These are phyloP conservation scores for Elongisporangium anandrum DNA, from an alignment of 352 stramenopile genomes.

Conservation along the genomic window DNA sequence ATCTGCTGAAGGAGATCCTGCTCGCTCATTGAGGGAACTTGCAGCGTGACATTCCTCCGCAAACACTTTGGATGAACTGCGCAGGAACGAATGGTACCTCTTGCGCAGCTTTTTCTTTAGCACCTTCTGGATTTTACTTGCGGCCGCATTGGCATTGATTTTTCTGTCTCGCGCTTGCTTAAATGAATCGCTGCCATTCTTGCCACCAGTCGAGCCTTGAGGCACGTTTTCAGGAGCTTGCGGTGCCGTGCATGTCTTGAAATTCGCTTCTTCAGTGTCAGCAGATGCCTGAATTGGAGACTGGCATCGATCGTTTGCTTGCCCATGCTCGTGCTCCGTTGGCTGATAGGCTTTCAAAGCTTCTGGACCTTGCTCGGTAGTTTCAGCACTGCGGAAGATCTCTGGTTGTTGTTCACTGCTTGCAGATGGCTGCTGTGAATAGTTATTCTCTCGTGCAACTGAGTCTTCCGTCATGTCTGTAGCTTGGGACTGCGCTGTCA, in stretches of 20 bases:
- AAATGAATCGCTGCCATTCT: not conserved
- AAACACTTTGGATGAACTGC: conserved; percentile 38
- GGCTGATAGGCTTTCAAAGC: no score
- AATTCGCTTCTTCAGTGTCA: not conserved
- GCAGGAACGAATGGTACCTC: conserved; percentile 32
- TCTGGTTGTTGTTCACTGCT: no score
- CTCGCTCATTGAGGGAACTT: not conserved
- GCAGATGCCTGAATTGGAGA: no score
- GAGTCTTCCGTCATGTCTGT: no score
- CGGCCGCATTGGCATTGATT: conserved; percentile 18
- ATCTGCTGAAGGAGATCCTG: not conserved
- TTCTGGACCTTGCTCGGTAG: no score
- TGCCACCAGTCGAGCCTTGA: not conserved
- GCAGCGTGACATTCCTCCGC: conserved; percentile 18
- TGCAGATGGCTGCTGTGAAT: no score
- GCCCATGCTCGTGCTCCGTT: no score
- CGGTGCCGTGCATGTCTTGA: not conserved
- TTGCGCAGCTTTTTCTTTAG: conserved; percentile 34
- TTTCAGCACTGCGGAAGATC: no score
- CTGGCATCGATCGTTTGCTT: no score
- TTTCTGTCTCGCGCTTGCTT: not conserved
- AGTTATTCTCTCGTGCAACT: no score
- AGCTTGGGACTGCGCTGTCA: not conserved
- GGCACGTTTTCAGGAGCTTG: not conserved
- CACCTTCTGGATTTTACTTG: conserved; percentile 38